These are phyloP conservation scores for Rhizopogon vinicolor DNA, from an alignment of 768 basidiomycete genomes.

Conservation along the genomic window DNA sequence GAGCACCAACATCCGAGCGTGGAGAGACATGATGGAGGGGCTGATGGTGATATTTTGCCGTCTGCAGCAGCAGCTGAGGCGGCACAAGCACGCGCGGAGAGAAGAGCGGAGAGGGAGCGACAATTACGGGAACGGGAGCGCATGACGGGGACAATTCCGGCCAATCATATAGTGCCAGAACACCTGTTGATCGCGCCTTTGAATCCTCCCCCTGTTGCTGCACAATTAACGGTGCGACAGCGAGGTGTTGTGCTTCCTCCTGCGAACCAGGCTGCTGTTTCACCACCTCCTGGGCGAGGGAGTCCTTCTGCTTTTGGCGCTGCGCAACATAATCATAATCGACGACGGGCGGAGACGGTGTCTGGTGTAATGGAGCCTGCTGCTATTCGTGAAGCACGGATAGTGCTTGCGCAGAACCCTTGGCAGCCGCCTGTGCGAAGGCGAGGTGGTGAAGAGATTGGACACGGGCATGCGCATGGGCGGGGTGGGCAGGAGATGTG, in stretches of 20 bases:
- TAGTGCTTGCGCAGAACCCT: neutral
- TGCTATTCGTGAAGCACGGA: slow-evolving; percentile 4
- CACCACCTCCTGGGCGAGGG: slow-evolving; percentile 9
- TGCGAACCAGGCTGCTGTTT: slow-evolving; percentile 7
- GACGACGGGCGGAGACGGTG: slow-evolving; percentile 29
- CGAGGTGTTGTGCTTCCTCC: slow-evolving; percentile 26
- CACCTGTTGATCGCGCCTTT: slow-evolving; percentile 3
- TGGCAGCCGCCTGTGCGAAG: neutral
- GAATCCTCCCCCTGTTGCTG: slow-evolving; percentile 12
- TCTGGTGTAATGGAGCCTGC: slow-evolving; percentile 24
- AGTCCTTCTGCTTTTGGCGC: neutral
- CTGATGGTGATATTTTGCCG: neutral
- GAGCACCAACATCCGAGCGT: slow-evolving; percentile 20
- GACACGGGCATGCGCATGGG: slow-evolving; percentile 10
- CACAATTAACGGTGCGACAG: slow-evolving; percentile 18
- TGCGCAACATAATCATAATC: slow-evolving; percentile 16
- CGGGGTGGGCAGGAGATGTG: slow-evolving; percentile 21
- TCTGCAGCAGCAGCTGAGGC: slow-evolving; percentile 5
- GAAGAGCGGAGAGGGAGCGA: slow-evolving; percentile 35
- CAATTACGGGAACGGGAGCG: slow-evolving; percentile 20
- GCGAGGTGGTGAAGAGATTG: slow-evolving; percentile 11
- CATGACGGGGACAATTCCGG: slow-evolving; percentile 10
- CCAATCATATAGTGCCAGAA: slow-evolving; percentile 7
- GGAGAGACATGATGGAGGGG: neutral
- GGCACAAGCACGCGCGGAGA: slow-evolving; percentile 23